phyloP scores from a whole-genome alignment of 2,329 filamentous ascomycete species.

The Aureobasidium subglaciale region DNA sequence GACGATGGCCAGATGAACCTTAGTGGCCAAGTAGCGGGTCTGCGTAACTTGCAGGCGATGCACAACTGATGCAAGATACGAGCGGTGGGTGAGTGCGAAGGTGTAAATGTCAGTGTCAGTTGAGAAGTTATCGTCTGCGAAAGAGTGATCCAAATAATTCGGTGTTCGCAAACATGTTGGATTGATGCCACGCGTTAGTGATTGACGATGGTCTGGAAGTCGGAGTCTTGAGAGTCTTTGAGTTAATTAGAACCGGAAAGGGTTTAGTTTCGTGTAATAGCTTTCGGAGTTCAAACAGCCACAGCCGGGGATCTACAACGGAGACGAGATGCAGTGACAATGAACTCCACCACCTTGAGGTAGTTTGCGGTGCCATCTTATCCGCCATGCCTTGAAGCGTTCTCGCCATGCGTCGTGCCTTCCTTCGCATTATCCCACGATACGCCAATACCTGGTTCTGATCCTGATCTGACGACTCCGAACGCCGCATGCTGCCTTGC shows the following conservation, averaged over 20 bases:
- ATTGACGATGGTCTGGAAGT: background rate
- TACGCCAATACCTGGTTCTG: background rate
- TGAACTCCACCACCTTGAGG: background rate
- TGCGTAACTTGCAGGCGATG: background rate
- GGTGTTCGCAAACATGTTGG: background rate
- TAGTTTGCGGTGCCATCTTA: background rate
- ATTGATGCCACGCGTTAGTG: background rate
- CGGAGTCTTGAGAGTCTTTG: no score
- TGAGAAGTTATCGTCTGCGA: background rate
- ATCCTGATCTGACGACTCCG: background rate
- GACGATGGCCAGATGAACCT: no score
- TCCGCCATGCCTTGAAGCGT: background rate
- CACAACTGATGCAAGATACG: background rate
- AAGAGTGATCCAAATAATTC: background rate
- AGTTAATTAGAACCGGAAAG: background rate
- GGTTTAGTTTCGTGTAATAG: no score
- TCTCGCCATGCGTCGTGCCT: background rate
- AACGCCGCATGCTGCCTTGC: background rate
- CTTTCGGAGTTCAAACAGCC: constrained; percentile 1
- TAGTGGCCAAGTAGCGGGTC: background rate
- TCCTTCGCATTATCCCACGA: background rate
- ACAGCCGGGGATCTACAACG: background rate
- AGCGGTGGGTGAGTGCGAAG: background rate
- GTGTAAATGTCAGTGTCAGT: background rate
- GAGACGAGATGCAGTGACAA: background rate